A percentile compares a stretch with the other conserved stretches of the same genome.
These are phyloP conservation scores for Ceratocystis albifundus DNA, from an alignment of 2,329 filamentous ascomycete species.

Conservation along the genomic window DNA sequence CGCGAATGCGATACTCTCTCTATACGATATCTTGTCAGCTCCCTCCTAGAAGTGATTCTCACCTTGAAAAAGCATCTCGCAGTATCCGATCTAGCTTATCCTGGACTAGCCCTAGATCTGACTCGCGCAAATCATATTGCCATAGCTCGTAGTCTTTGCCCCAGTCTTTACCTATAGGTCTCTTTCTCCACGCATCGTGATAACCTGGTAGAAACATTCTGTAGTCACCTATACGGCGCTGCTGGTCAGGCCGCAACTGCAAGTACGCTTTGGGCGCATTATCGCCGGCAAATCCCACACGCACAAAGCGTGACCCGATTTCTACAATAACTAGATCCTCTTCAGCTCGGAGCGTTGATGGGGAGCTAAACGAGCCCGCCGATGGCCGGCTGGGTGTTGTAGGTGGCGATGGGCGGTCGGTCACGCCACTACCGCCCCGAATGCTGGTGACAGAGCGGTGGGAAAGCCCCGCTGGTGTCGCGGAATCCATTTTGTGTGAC, in stretches of 20 bases:
- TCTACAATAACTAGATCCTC: constrained; percentile 80
- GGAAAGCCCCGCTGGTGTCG: constrained; percentile 14
- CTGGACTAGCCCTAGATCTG: constrained; percentile 68
- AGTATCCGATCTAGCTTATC: constrained; percentile 79
- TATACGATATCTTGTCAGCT: constrained; percentile 32
- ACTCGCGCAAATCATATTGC: constrained; percentile 57
- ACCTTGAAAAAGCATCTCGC: constrained; percentile 72
- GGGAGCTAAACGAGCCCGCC: constrained; percentile 46
- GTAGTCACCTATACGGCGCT: constrained; percentile 71
- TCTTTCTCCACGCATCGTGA: constrained; percentile 38
- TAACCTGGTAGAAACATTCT: constrained; percentile 53
- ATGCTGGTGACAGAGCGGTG: constrained; percentile 21
- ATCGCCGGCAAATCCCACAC: constrained; percentile 80
- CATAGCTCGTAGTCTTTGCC: constrained; percentile 62
- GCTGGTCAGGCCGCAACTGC: constrained; percentile 61
- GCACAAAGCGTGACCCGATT: constrained; percentile 64
- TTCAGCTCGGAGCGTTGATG: constrained; percentile 55
- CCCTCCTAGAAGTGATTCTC: constrained; percentile 26
- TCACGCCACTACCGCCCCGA: constrained; percentile 35
- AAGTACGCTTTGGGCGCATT: constrained; percentile 59
- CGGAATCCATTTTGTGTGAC: constrained; percentile 1
- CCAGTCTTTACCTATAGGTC: constrained; percentile 44
- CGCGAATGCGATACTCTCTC: too few species aligned
- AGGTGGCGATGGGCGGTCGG: constrained; percentile 38
- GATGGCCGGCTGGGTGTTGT: constrained; percentile 46